Conservation (phyloP, 1,139 yeast genomes). For the Eremothecium sinecaudum region DNA sequence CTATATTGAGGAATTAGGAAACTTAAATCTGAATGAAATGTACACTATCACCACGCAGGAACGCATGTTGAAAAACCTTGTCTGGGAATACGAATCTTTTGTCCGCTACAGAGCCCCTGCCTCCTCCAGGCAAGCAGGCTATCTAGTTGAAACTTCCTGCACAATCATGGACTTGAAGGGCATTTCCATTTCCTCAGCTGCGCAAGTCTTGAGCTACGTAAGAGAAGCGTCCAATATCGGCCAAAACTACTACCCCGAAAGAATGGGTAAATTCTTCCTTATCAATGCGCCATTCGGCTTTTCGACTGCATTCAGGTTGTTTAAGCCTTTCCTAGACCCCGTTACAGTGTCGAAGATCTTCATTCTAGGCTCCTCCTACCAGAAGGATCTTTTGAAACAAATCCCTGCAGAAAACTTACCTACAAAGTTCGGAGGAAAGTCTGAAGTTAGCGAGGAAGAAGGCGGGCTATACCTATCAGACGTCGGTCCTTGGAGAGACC, state of each 20-base stretch:
- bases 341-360: conserved; percentile 95
- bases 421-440: conserved; percentile 75
- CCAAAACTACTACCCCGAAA: conserved; percentile 97
- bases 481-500: conserved; percentile 96
- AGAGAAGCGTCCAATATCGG: conserved; percentile 90
- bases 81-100: conserved; percentile 96
- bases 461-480: conserved; percentile 85
- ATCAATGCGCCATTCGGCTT: conserved; percentile 97
- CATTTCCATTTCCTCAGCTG: conserved; percentile 73
- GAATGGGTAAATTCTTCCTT: conserved; percentile 95
- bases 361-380: conserved; percentile 71
- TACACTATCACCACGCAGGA: conserved; percentile 89
- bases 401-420: conserved; percentile 92
- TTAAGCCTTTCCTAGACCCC: conserved; percentile 92
- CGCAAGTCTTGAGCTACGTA: conserved; percentile 78
- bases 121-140: conserved; percentile 73
- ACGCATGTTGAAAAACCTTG: conserved; percentile 89
- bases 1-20: conserved; percentile 87
- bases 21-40: conserved; percentile 83
- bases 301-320: conserved; percentile 81
- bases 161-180: conserved; percentile 94
- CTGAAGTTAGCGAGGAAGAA: conserved; percentile 51
- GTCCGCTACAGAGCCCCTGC: conserved; percentile 82
- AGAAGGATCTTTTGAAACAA: conserved; percentile 78
- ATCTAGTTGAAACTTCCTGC: conserved; percentile 87